Base-by-base conservation (phyloP, 129 eudicot genomes). In the Centrapalus pauciflorus region DNA sequence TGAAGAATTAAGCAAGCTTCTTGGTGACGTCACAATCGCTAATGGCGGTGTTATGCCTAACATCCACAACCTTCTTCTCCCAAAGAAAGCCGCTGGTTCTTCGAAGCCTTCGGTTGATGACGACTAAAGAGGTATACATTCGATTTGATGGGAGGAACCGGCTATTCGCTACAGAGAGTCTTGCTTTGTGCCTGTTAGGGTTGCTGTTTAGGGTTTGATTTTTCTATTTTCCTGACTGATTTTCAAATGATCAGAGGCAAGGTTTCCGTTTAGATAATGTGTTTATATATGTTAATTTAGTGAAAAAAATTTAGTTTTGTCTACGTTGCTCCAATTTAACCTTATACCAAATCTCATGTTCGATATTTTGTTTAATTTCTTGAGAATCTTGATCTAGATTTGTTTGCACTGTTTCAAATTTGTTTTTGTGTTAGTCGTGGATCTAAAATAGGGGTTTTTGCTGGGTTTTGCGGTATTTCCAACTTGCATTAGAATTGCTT, bases 31-130 rank as follows among this genome's bases (percentile, higher is more conserved):
- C 2, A 85, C 91, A 0, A 85, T 85, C 29, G 91, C 91, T 11
- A 85, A 85, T 55, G 91, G 91, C 4, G 91, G 91, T 13, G 91
- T 81, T 55, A 85, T 85, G 87, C 91, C 91, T 6, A 85, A 82
- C 69, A 85, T 81, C 25, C 91, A 85, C 78, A 82, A 79, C 76
- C 84, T 81, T 8, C 62, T 85, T 55, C 85, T 85, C 10, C 91
- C 91, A 0, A 85, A 85, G 85, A 85, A 85, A 71, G 35, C 84
- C 21, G 83, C 74, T 1, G 69, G 74, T 28, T 66, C 89, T 5
- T 79, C 88, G 19, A 84, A 84, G 77, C 73, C 83, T 1, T 25
- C 84, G 40, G 91, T 55, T 35, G 87, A 84, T 70, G 90, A 84
- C 0, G 85, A 80, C 17, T 80, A 67, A 10, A 43, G 1, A 46